Conservation (phyloP, 768 basidiomycete species). For the Suillus hirtellus region DNA sequence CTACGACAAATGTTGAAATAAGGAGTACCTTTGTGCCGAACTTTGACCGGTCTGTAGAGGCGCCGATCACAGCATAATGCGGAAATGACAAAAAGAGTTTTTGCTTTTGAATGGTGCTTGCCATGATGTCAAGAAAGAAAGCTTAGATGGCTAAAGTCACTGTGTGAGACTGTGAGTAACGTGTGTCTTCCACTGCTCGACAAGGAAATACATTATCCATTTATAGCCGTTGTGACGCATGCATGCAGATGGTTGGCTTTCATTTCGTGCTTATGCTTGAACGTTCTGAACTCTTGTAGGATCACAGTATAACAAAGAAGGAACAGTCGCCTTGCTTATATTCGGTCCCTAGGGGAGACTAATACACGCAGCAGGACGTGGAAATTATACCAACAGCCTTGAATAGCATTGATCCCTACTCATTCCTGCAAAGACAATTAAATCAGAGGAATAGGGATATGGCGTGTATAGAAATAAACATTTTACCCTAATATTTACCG, state of each 20-base stretch:
- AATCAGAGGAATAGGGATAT: neutral
- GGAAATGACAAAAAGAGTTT: slow-evolving; percentile 60
- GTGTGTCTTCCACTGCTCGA: neutral
- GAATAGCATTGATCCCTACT: neutral
- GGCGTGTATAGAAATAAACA: neutral
- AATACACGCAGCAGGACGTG: neutral
- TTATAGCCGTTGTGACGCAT: neutral
- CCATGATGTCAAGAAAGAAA: slow-evolving; percentile 21
- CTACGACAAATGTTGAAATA: neutral
- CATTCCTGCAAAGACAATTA: neutral
- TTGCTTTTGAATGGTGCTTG: slow-evolving; percentile 43
- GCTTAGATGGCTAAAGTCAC: no score
- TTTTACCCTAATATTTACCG: neutral
- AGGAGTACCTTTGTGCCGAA: slow-evolving; percentile 68
- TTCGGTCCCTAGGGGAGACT: neutral
- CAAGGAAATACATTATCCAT: slow-evolving; percentile 1
- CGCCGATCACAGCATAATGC: slow-evolving; percentile 77
- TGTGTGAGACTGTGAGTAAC: neutral
- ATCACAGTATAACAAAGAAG: neutral
- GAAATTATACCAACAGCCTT: neutral
- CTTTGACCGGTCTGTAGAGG: slow-evolving; percentile 77
- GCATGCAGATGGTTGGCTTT: neutral
- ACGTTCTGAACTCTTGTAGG: neutral
- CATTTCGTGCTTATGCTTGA: neutral
- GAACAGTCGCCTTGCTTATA: neutral